Evolutionary conservation across 345 rosid genomes (phyloP).

Genomic region (Populus euphratica): DNA sequence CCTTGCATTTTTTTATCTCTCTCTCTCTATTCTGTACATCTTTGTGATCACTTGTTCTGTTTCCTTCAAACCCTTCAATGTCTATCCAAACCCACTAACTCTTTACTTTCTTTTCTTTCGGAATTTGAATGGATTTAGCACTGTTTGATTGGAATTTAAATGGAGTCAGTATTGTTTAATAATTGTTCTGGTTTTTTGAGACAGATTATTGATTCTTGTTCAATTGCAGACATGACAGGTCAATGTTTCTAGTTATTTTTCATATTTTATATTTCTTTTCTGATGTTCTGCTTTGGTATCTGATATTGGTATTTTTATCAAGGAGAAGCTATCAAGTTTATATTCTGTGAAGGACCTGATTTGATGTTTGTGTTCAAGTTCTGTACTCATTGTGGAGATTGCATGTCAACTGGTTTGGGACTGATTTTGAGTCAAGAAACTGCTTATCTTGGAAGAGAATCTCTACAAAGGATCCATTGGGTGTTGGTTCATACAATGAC

Average conservation of each 20-base stretch:
- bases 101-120: no score
- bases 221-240: conserved; percentile 78
- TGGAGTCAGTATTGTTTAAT: no score
- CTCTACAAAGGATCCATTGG: no score
- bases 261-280: neutral
- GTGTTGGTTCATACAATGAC: no score
- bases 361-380: conserved; percentile 20
- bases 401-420: conserved; percentile 11
- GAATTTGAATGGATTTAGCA: no score
- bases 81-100: neutral
- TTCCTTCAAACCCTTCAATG: neutral
- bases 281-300: neutral
- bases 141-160: no score
- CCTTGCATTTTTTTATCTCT: neutral
- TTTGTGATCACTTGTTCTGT: neutral
- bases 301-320: neutral
- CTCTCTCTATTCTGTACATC: neutral
- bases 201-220: conserved; percentile 65
- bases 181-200: neutral
- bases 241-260: conserved; percentile 52
- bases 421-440: conserved; percentile 35
- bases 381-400: conserved; percentile 13
- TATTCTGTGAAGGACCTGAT: conserved; percentile 73
- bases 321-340: conserved; percentile 70
- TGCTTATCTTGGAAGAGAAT: no score